Conservation (phyloP, 2,329 filamentous ascomycete genomes). For the Aphanocladium album region DNA sequence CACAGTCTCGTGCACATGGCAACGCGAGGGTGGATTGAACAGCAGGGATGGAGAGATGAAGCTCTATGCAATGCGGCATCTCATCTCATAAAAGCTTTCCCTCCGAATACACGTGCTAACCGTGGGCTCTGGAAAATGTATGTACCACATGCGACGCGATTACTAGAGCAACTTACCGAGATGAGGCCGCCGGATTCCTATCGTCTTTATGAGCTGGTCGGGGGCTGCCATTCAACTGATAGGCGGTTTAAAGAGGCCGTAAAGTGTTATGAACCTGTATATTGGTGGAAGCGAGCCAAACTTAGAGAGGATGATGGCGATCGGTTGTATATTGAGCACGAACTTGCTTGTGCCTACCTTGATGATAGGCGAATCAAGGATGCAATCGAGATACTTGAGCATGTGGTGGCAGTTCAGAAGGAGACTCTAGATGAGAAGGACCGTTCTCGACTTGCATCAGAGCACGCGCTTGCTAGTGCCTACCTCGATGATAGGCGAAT, state of each 20-base stretch:
- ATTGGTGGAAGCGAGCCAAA: neutral
- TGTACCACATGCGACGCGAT: neutral
- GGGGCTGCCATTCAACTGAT: neutral
- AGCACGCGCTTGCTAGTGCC: neutral
- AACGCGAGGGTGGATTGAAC: neutral
- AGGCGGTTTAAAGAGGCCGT: neutral
- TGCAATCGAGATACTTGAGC: neutral
- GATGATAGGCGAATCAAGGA: neutral
- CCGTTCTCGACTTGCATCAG: neutral
- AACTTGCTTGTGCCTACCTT: neutral
- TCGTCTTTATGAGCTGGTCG: neutral
- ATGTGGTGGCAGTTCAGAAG: slow-evolving; percentile 4
- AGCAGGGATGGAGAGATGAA: neutral
- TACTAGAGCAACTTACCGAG: neutral
- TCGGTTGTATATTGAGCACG: neutral
- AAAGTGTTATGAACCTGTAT: neutral
- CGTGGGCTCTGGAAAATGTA: neutral
- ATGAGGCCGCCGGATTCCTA: neutral
- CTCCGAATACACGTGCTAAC: neutral
- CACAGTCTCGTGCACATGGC: slow-evolving; percentile 1
- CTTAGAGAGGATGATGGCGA: neutral
- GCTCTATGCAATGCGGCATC: neutral
- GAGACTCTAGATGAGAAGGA: neutral
- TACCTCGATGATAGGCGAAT: neutral
- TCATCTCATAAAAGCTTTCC: neutral